Evolutionary conservation across 495 filamentous ascomycete species (phyloP).

Genomic region (Viridothelium virens): DNA sequence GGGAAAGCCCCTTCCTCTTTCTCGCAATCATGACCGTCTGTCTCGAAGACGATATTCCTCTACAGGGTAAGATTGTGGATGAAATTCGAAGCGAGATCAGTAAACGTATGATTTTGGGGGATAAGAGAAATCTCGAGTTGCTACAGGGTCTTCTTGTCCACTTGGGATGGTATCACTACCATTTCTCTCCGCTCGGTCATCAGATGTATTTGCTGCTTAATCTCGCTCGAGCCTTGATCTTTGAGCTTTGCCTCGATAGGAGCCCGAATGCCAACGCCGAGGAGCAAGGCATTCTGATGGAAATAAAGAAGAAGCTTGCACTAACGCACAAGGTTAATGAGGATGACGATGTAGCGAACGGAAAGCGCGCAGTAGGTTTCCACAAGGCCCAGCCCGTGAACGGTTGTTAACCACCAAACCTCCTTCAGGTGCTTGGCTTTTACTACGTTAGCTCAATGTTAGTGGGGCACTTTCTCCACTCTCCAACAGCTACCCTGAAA

Average conservation of each 20-base stretch:
- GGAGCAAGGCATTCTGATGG: conserved; percentile 1
- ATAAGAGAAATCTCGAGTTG: conserved; percentile 36
- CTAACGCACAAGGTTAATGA: background rate
- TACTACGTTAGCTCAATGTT: conserved; percentile 4
- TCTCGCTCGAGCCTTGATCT: background rate
- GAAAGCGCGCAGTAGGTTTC: background rate
- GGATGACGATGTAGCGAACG: conserved; percentile 5
- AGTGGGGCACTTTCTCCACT: background rate
- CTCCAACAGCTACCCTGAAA: background rate
- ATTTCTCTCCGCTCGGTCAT: background rate
- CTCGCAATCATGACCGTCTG: conserved; percentile 33
- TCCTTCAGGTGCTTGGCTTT: background rate
- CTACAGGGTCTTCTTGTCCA: conserved; percentile 39
- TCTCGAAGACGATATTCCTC: conserved; percentile 12
- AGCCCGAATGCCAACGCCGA: conserved; percentile 4
- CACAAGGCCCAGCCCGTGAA: too few relatives aligned
- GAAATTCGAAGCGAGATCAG: conserved; percentile 25
- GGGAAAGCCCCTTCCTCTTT: conserved; percentile 36
- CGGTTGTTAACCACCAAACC: background rate
- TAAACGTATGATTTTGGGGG: conserved; percentile 31
- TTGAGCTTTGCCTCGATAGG: conserved; percentile 7
- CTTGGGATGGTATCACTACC: conserved; percentile 34
- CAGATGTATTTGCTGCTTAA: conserved; percentile 9
- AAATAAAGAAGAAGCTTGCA: background rate
- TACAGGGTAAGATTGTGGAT: background rate